These are phyloP conservation scores for Macrolepiota fuliginosa DNA, from an alignment of 768 basidiomycete genomes.

Conservation along the genomic window DNA sequence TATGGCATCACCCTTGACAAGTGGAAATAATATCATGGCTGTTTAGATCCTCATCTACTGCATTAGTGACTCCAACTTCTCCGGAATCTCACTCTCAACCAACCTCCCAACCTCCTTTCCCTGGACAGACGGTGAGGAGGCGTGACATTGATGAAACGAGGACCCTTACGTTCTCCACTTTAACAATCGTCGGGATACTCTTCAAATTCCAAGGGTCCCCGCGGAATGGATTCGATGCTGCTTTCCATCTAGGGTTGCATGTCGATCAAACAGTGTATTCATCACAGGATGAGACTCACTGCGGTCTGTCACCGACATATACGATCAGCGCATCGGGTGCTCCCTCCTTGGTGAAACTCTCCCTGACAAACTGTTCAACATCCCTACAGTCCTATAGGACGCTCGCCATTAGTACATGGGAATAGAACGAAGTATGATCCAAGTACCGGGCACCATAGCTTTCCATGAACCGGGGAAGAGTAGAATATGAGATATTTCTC, in stretches of 20 bases:
- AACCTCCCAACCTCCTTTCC: constrained; percentile 39
- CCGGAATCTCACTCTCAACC: constrained; percentile 35
- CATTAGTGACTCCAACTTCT: constrained; percentile 29
- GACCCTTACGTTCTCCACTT: constrained; percentile 49
- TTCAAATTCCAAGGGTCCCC: constrained; percentile 59
- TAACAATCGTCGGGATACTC: constrained; percentile 67
- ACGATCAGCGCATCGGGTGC: constrained; percentile 57
- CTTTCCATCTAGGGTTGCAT: constrained; percentile 59
- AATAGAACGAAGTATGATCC: background rate
- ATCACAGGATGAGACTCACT: constrained; percentile 40
- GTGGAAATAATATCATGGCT: background rate
- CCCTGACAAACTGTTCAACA: constrained; percentile 54
- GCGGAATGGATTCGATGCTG: constrained; percentile 54
- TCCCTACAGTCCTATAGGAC: constrained; percentile 55
- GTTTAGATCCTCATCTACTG: constrained; percentile 11
- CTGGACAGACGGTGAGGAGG: constrained; percentile 21
- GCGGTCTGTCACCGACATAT: constrained; percentile 62
- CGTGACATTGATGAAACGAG: background rate
- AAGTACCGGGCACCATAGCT: constrained; percentile 69
- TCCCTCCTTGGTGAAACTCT: constrained; percentile 43
- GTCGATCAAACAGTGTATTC: background rate
- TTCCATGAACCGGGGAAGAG: constrained; percentile 59
- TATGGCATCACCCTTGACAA: background rate
- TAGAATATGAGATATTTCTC: constrained; percentile 68
- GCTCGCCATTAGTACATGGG: background rate